Evolutionary conservation across 495 filamentous ascomycete species (phyloP), one percentile per base, ranked within the genome.

Genomic region (Baudoinia panamericana): DNA sequence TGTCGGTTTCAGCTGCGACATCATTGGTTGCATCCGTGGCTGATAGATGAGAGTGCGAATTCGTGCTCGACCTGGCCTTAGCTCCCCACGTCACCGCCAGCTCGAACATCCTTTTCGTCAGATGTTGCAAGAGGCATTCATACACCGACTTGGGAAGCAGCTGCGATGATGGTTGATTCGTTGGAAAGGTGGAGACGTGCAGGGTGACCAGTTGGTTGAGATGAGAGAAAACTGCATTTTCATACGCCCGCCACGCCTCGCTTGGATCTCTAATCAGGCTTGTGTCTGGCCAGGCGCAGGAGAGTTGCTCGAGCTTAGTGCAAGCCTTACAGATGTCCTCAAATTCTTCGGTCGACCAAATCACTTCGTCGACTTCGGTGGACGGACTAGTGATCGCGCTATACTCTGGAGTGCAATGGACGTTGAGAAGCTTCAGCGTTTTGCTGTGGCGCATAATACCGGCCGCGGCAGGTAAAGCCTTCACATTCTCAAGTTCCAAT

Each of bases 151-250:
- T 43, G 0, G 59, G 57, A 11, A 62, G 34, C 24, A 52, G 51
- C 5, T 55, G 36, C 1, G 51, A 42, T 4, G 57, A 57, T 1
- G 59, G 55, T 21, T 41, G 49, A 39, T 59, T 60, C 8, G 31
- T 62, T 11, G 60, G 60, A 52, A 58, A 62, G n/a, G 59, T 60
- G 2, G 57, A 55, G 40, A 62, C 57, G 39, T 63, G 56, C 6
- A 63, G 46, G 1, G 59, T 62, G 5, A 60, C 41, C 3, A 63
- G 40, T 24, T 56, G 26, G 6, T 45, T 41, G 3, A 63, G 50
- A 19, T 50, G 39, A 24, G 39, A 32, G 11, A 57, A 28, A 26
- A 33, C 33, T 11, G 51, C 53, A 25, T 29, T 43, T 52, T 53
- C 52, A 30, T 50, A 61, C n/a, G 44, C 39, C 15, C 40, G 29